Evolutionary conservation across 2,329 filamentous ascomycete genomes (phyloP).

Genomic region (Eurotiales sp.): DNA sequence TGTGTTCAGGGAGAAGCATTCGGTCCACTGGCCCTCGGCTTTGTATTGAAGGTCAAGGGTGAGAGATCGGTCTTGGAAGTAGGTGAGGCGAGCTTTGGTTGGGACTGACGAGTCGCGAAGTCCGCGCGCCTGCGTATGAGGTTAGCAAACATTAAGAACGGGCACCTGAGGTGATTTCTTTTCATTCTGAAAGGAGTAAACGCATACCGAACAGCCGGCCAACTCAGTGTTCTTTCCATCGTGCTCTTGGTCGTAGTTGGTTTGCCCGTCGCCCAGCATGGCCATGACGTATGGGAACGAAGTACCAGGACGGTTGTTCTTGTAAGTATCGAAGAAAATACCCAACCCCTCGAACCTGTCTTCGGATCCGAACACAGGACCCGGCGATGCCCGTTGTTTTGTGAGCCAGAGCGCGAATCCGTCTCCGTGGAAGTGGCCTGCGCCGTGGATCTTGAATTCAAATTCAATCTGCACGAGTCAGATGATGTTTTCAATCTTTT

Average conservation of each 20-base stretch:
- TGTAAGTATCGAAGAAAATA: slow-evolving; percentile 97
- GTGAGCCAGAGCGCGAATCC: slow-evolving; percentile 98
- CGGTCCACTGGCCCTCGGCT: slow-evolving; percentile 77
- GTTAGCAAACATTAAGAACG: not conserved
- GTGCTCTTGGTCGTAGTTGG: slow-evolving; percentile 83
- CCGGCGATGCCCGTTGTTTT: slow-evolving; percentile 76
- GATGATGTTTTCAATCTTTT: not conserved
- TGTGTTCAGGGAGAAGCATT: slow-evolving; percentile 72
- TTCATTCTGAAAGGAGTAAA: not conserved
- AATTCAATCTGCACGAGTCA: slow-evolving; percentile 64
- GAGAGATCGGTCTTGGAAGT: slow-evolving; percentile 93
- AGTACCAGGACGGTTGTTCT: slow-evolving; percentile 94
- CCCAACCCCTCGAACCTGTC: slow-evolving; percentile 93
- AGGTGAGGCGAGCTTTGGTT: slow-evolving; percentile 84
- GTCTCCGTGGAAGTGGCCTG: slow-evolving; percentile 87
- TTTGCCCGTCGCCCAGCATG: slow-evolving; percentile 91
- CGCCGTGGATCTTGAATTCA: slow-evolving; percentile 90
- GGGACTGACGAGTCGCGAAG: slow-evolving; percentile 75
- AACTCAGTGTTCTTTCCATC: slow-evolving; percentile 93
- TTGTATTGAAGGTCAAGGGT: slow-evolving; percentile 94
- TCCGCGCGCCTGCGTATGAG: slow-evolving; percentile 63
- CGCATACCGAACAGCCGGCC: slow-evolving; percentile 79
- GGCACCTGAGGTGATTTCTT: no score
- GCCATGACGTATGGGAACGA: slow-evolving; percentile 99
- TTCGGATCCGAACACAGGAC: slow-evolving; percentile 80